Evolutionary conservation across 306 rosid genomes (phyloP), one percentile per base, ranked within the genome.

Genomic region (Cucurbita argyrosperma): DNA sequence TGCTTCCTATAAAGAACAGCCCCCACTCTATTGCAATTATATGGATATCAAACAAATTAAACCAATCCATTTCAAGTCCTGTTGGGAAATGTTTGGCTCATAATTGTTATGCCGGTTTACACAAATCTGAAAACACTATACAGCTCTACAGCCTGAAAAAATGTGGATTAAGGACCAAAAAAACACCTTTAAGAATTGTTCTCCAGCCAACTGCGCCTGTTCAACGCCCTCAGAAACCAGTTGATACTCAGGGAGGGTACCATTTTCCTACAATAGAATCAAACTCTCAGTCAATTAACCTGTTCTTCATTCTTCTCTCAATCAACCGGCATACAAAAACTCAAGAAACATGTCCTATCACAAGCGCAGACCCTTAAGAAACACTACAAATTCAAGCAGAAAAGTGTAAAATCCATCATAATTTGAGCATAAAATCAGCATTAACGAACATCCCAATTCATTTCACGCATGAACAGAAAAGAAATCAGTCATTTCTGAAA

Each of bases 201-300:
- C 65, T 40, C 83, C 97, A 55, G 97, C 96, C 81, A 76, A 51
- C 37, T 80, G 81, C 40, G 97, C 97, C 76, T 87, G 97, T 74
- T 45, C 71, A 23, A 85, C 83, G 46, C 98, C 97, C 21, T 93
- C 94, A 7, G 87, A 16, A n/a, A 88, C 90, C 87, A 93, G 80
- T 67, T 89, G 82, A 75, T 80, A 93, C 76, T 93, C 89, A 11
- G 90, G 85, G 74, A 47, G 89, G 45, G 55, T 84, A 5, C 96
- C 98, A 74, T 93, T 87, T 80, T 90, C 89, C 98, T 93, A 68
- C 73, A 68, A 13, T 42, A 47, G 73, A 47, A 68, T 47, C 73
- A 68, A 45, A 47, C 57, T 66, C 37, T 39, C 71, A 19, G 54
- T 66, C 54, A 45, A 39, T 63, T 26, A 4, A 63, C 70, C 10